phyloP scores from a whole-genome alignment of 768 basidiomycete species.

The Mycena filopes region DNA sequence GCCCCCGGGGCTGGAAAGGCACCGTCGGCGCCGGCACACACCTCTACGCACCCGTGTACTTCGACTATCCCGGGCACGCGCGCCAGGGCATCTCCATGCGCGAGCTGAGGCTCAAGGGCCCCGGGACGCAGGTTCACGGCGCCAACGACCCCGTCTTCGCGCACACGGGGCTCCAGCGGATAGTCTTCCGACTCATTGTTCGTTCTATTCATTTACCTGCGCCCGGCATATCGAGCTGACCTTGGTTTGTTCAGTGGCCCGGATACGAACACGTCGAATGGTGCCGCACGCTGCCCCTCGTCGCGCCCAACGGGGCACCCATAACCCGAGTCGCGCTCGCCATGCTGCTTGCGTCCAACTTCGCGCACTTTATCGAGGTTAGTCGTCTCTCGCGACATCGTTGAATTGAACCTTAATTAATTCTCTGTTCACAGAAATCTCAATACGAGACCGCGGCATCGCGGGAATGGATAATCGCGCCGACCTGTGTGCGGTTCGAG shows the following conservation, averaged over 20 bases:
- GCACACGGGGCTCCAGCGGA: constrained; percentile 44
- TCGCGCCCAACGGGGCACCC: constrained; percentile 40
- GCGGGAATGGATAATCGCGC: constrained; percentile 7
- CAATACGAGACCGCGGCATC: constrained; percentile 4
- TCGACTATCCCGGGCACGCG: constrained; percentile 55
- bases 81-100: constrained; percentile 59
- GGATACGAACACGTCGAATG: constrained; percentile 57
- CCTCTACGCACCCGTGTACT: constrained; percentile 45
- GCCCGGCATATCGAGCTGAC: neutral
- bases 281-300: constrained; percentile 49
- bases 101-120: constrained; percentile 52
- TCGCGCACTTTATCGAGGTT: constrained; percentile 16
- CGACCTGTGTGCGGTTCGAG: constrained; percentile 11
- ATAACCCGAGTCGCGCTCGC: constrained; percentile 50
- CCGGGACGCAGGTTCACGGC: constrained; percentile 48
- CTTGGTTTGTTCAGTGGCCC: constrained; percentile 52
- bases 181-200: constrained; percentile 54
- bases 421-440: neutral
- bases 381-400: neutral
- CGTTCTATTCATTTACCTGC: constrained; percentile 22
- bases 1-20: constrained; percentile 40
- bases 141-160: constrained; percentile 53
- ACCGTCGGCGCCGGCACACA: constrained; percentile 36
- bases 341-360: constrained; percentile 3
- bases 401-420: too few relatives aligned